Conservation (phyloP, 129 eudicot genomes). For the Flaveria linearis region DNA sequence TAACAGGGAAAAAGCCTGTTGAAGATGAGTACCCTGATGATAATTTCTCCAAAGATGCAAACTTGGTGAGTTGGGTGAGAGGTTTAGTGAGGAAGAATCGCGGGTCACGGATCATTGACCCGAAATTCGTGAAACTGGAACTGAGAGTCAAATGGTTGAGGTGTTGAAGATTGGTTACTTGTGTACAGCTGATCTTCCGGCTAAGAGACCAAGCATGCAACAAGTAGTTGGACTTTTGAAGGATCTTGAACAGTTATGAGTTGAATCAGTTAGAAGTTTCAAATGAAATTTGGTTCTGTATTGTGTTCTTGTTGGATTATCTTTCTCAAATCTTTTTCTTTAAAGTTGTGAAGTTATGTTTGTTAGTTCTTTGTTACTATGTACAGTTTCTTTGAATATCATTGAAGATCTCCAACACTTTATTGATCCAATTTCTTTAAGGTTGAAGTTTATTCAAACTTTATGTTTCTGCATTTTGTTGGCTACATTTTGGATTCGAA, state of each 20-base stretch:
- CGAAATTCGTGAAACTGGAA: slow-evolving; percentile 60
- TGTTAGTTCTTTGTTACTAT: slow-evolving; percentile 28
- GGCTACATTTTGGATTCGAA: slow-evolving; percentile 19
- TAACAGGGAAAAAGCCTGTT: slow-evolving; percentile 68
- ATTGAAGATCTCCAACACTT: slow-evolving; percentile 14
- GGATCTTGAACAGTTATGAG: slow-evolving; percentile 62
- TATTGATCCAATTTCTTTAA: slow-evolving; percentile 9
- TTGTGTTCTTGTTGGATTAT: slow-evolving; percentile 20
- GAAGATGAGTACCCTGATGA: slow-evolving; percentile 63
- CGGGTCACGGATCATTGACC: slow-evolving; percentile 56
- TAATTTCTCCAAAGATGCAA: slow-evolving; percentile 34
- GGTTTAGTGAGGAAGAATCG: slow-evolving; percentile 56
- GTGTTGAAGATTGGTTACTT: slow-evolving; percentile 80
- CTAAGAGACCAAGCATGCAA: slow-evolving; percentile 82
- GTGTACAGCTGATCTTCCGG: slow-evolving; percentile 84
- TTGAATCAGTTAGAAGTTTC: slow-evolving; percentile 23
- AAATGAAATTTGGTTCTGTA: slow-evolving; percentile 21
- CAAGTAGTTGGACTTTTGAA: slow-evolving; percentile 85
- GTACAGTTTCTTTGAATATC: slow-evolving; percentile 35
- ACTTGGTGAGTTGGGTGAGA: slow-evolving; percentile 73
- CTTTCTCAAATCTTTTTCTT: neutral
- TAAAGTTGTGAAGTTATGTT: slow-evolving; percentile 24
- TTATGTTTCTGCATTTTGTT: neutral
- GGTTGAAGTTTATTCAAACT: neutral
- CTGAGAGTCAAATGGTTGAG: slow-evolving; percentile 67